These are phyloP conservation scores for Tolypocladium cylindrosporum DNA, from an alignment of 2,329 filamentous ascomycete species.

Conservation along the genomic window DNA sequence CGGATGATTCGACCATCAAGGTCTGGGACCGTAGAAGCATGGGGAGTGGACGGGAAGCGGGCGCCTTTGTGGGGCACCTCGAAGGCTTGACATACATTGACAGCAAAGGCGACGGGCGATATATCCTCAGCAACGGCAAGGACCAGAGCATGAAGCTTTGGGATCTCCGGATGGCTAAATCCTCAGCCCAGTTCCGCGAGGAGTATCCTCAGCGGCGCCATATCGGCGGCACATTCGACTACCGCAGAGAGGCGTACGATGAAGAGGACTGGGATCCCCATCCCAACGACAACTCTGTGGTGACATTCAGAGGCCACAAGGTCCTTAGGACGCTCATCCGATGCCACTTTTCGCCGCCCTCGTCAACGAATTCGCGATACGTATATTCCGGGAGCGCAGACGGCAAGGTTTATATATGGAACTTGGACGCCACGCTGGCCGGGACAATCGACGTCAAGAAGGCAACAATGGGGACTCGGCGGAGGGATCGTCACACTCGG, in stretches of 20 bases:
- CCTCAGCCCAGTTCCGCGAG: conserved; percentile 50
- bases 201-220: conserved; percentile 47
- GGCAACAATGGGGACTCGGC: conserved; percentile 55
- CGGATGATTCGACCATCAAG: conserved; percentile 86
- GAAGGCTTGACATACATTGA: conserved; percentile 61
- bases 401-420: conserved; percentile 85
- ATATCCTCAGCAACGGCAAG: conserved; percentile 88
- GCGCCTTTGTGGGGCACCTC: conserved; percentile 56
- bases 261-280: conserved; percentile 48
- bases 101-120: conserved; percentile 62
- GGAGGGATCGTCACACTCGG: conserved; percentile 42
- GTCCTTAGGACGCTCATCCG: conserved; percentile 86
- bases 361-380: conserved; percentile 79
- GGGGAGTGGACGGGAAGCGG: conserved; percentile 65
- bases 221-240: conserved; percentile 56
- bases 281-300: conserved; percentile 81
- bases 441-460: conserved; percentile 66
- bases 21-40: conserved; percentile 95
- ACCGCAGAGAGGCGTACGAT: conserved; percentile 59
- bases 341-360: conserved; percentile 87
- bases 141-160: conserved; percentile 97
- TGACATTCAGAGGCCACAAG: conserved; percentile 85
- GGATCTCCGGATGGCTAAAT: conserved; percentile 87
- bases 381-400: conserved; percentile 89
- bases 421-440: conserved; percentile 79